These are phyloP conservation scores for Ormosia emarginata DNA, from an alignment of 306 rosid genomes.

Conservation along the genomic window DNA sequence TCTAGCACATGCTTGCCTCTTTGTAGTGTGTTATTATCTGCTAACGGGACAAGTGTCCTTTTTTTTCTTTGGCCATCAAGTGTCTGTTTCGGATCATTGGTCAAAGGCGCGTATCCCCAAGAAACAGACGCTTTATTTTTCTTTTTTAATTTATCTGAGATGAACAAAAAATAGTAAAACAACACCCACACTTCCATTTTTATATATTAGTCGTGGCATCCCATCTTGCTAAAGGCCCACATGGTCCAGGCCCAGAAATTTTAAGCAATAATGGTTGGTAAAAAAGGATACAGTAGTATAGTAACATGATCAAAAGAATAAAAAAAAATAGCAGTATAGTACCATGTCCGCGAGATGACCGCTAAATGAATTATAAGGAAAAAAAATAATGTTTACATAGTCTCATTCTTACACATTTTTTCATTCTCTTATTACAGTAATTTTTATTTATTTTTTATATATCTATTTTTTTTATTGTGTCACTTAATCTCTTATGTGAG, in stretches of 20 bases:
- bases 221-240: neutral
- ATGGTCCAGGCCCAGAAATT: neutral
- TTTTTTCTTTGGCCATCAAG: neutral
- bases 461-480: too few relatives aligned
- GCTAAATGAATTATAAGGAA: too few relatives aligned
- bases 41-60: constrained; percentile 1
- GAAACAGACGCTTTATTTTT: neutral
- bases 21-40: neutral
- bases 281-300: too few relatives aligned
- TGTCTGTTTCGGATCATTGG: neutral
- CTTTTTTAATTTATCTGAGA: too few relatives aligned
- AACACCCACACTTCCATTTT: neutral
- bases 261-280: neutral
- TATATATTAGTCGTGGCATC: neutral
- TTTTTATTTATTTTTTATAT: too few relatives aligned
- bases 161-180: too few relatives aligned
- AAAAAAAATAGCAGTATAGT: too few relatives aligned
- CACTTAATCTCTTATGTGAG: too few relatives aligned
- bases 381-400: too few relatives aligned
- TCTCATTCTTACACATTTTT: too few relatives aligned
- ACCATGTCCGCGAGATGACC: neutral
- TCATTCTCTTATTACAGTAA: too few relatives aligned
- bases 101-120: neutral
- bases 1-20: neutral
- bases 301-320: too few relatives aligned